Evolutionary conservation across 2,329 filamentous ascomycete genomes (phyloP), one percentile per base, ranked within the genome.

Genomic region (Tolypocladium endophyticum): DNA sequence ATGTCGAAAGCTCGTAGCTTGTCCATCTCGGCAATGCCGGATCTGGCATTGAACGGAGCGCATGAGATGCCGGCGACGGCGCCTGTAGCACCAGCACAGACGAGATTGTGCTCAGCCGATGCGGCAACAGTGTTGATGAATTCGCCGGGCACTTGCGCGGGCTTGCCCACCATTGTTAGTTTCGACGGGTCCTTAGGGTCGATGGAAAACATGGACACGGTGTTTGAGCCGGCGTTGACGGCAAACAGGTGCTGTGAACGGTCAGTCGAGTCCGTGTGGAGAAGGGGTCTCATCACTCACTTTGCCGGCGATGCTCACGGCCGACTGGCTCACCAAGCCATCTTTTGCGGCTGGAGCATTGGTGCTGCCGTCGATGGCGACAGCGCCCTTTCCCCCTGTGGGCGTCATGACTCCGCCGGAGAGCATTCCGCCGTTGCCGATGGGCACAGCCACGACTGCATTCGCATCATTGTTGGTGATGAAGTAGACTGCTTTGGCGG

Each of bases 71-170:
- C 79, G 0, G 78, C 74, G 20, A 66, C 69, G 9, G 72, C 71
- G 1, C 80, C 80, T 0, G 76, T 73, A 7, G 74, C 71, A 4
- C 74, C 78, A 0, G 81, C 79, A 59, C 80, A 82, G 2, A 78
- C 78, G 1, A 78, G 61, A 0, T 68, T 68, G 63, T 78, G 67
- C 59, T 72, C 73, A 1, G 58, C 23, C 0, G 80, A 83, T 6
- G 77, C 78, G 0, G 78, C 75, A 0, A 84, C 77, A 0, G 79
- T 82, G 50, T 75, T 76, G 3, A 81, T 80, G 61, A 84, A 84
- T 25, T 83, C 76, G 30, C 77, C 81, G 0, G 78, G 74, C 1
- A 82, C 68, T 0, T 70, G 41, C 6, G 70, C 72, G 0, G 81
- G 76, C 12, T 70, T 43, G 35, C 80, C 79, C 3, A 81, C 63